These are phyloP conservation scores for Fusarium irregulare DNA, from an alignment of 2,329 filamentous ascomycete genomes.

Conservation along the genomic window DNA sequence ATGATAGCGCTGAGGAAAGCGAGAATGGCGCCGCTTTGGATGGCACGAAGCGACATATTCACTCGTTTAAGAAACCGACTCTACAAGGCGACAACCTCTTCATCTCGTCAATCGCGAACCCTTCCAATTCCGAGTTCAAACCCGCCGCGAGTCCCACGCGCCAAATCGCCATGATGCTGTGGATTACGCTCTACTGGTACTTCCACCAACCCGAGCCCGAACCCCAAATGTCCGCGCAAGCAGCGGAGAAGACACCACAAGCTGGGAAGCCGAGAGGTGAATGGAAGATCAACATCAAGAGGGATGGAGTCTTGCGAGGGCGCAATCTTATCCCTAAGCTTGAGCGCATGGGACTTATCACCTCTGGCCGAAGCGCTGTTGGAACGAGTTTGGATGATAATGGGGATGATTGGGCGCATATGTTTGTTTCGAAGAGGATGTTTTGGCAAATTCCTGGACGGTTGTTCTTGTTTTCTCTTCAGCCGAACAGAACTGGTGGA, in stretches of 20 bases:
- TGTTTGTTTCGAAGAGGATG: slow-evolving; percentile 82
- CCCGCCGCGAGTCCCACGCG: slow-evolving; percentile 83
- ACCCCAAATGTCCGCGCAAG: slow-evolving; percentile 69
- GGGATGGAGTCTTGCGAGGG: slow-evolving; percentile 88
- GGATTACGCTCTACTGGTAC: slow-evolving; percentile 96
- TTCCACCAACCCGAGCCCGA: slow-evolving; percentile 87
- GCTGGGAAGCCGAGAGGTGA: slow-evolving; percentile 81
- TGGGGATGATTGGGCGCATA: slow-evolving; percentile 75
- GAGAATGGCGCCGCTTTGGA: slow-evolving; percentile 39
- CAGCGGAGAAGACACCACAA: slow-evolving; percentile 73
- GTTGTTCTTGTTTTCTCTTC: slow-evolving; percentile 87
- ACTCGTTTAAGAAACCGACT: slow-evolving; percentile 75
- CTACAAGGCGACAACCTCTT: slow-evolving; percentile 84
- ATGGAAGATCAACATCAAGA: slow-evolving; percentile 86
- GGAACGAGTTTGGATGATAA: slow-evolving; percentile 72
- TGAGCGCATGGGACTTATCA: slow-evolving; percentile 90
- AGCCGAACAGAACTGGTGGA: slow-evolving; percentile 61
- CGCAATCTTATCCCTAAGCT: slow-evolving; percentile 88
- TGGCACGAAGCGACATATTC: slow-evolving; percentile 39
- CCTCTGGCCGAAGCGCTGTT: slow-evolving; percentile 79
- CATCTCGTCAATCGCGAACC: slow-evolving; percentile 91
- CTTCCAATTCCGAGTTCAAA: slow-evolving; percentile 82
- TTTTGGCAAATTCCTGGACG: slow-evolving; percentile 95
- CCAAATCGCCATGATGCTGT: slow-evolving; percentile 96
- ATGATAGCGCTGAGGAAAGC: slow-evolving; percentile 41